Base-by-base conservation (phyloP, 345 rosid genomes). In the Populus davidiana region DNA sequence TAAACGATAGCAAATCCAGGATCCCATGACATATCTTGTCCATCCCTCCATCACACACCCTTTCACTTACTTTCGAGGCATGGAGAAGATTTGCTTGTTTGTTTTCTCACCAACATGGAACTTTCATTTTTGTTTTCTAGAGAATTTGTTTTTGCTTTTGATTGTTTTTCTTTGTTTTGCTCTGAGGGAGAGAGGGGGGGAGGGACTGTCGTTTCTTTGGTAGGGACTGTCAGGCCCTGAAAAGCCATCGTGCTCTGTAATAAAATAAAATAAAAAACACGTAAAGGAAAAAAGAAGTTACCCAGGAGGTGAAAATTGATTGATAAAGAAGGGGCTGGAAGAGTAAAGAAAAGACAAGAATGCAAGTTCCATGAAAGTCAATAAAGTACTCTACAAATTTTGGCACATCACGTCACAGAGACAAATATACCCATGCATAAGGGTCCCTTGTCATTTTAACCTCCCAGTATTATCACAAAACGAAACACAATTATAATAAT, bases 201-300 rank as follows among this genome's bases (percentile, higher is more conserved):
- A 33, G 12, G 21, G 38, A 21, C 77, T 76, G 77, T 75, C 74
- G 50, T 31, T 70, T 75, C 78, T 80, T 69, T 71, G 83, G 82
- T 81, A 74, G 80, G 81, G 72, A 36, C 69, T 83, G 89, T 78
- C 87, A 80, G 77, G 70, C 8, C 54, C 89, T 85, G 89, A 81
- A 85, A 80, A 88, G 87, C 87, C 78, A 85, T 85, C 88, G 86
- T 80, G 81, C 82, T 73, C 59, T 63, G 71, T 17, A 59, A 72
- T 81, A 1, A 77, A 78, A 81, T 50, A 84, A 73, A 50, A 33
- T 2, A 3, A 33, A 68, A 67, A 74, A 73, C 36, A 21, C 9
- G 67, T n/a, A 36, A 8, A 4, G 8, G 11, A 0, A 14, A 17
- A 5, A 27, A 64, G 81, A 77, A 78, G 83, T 71, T 73, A 76